Percentiles rank a stretch among this genome's conserved stretches.
phyloP scores from a whole-genome alignment of 2,329 filamentous ascomycete species.

The Aspergillus brunneoviolaceus region DNA sequence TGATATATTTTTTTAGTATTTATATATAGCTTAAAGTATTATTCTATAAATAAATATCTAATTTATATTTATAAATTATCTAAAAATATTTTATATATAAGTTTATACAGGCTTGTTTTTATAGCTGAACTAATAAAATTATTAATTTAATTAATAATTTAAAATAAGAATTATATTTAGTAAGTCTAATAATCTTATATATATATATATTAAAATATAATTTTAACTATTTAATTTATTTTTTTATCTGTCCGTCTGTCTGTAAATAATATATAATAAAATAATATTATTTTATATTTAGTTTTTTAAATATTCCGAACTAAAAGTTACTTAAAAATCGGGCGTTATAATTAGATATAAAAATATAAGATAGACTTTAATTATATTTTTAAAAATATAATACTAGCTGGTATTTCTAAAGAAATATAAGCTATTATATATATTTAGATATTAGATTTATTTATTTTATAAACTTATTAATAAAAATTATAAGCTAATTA shows the following conservation, averaged over 20 bases:
- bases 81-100: background rate
- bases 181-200: background rate
- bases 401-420: background rate
- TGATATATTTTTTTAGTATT: background rate
- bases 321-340: background rate
- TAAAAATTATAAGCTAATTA: too few relatives aligned
- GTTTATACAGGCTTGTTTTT: background rate
- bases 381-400: background rate
- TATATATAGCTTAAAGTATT: too few relatives aligned
- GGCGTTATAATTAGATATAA: background rate
- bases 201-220: background rate
- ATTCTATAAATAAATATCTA: background rate
- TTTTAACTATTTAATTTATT: too few relatives aligned
- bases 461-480: background rate
- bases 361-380: background rate
- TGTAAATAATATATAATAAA: background rate
- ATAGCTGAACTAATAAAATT: background rate
- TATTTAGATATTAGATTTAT: background rate
- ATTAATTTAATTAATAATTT: background rate
- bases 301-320: background rate
- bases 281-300: too few relatives aligned
- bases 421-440: background rate
- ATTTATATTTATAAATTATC: background rate
- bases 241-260: background rate
- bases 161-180: background rate